These are phyloP conservation scores for Tuber indicum DNA, from an alignment of 495 filamentous ascomycete genomes.

Conservation along the genomic window DNA sequence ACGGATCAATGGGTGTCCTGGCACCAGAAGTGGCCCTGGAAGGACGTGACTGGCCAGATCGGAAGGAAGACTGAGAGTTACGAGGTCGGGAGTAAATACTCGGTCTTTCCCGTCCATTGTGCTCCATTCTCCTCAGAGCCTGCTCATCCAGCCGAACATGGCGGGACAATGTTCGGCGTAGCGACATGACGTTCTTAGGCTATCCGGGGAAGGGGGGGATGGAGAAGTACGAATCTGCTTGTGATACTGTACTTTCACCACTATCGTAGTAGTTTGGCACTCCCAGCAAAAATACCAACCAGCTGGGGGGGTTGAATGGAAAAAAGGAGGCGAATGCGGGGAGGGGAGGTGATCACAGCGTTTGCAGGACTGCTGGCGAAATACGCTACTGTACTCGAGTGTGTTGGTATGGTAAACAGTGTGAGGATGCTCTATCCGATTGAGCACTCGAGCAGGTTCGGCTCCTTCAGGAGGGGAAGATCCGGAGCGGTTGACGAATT, in stretches of 20 bases:
- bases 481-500: background rate
- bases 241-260: background rate
- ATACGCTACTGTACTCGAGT: background rate
- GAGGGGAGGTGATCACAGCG: background rate
- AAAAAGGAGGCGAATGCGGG: background rate
- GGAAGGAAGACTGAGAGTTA: conserved; percentile 32
- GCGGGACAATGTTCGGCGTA: conserved; percentile 4
- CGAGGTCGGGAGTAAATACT: conserved; percentile 26
- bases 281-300: background rate
- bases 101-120: conserved; percentile 19
- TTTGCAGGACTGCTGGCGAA: background rate
- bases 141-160: conserved; percentile 33
- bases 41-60: conserved; percentile 25
- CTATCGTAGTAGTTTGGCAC: background rate
- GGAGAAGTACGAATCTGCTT: background rate
- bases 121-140: conserved; percentile 20
- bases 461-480: background rate
- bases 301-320: background rate
- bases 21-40: conserved; percentile 26
- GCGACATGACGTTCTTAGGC: background rate
- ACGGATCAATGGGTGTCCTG: conserved; percentile 34
- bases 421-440: background rate
- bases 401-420: background rate
- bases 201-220: background rate
- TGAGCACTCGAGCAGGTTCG: background rate